These are phyloP conservation scores for Wakefieldia striispora DNA, from an alignment of 768 basidiomycete genomes.

Conservation along the genomic window DNA sequence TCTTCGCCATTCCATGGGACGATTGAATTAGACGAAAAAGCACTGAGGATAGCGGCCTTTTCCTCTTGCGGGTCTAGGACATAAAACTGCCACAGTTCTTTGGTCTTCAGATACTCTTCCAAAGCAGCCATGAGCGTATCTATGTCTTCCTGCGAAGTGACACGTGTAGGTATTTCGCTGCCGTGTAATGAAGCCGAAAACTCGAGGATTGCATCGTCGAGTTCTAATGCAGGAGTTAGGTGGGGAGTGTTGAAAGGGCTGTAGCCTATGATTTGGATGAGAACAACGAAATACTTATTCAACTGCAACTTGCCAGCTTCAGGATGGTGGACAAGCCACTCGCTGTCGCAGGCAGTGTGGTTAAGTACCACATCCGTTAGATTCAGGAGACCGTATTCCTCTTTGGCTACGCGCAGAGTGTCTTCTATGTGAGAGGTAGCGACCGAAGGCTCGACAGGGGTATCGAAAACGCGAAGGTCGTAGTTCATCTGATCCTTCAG, in stretches of 20 bases:
- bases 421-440: conserved; percentile 59
- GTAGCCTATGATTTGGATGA: conserved; percentile 54
- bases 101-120: conserved; percentile 52
- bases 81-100: conserved; percentile 93
- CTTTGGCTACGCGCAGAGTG: conserved; percentile 66
- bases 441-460: conserved; percentile 41
- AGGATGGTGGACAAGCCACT: conserved; percentile 90
- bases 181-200: conserved; percentile 67
- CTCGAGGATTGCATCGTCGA: conserved; percentile 82
- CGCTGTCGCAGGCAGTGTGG: conserved; percentile 92
- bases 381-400: conserved; percentile 85
- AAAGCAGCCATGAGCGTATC: conserved; percentile 65
- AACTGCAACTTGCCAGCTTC: conserved; percentile 71
- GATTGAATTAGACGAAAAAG: conserved; percentile 34
- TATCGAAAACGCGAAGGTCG: conserved; percentile 69
- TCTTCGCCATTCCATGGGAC: conserved; percentile 60
- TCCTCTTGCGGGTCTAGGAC: conserved; percentile 75
- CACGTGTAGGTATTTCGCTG: conserved; percentile 67
- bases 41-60: conserved; percentile 46
- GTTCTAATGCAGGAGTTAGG: conserved; percentile 85
- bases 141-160: conserved; percentile 69
- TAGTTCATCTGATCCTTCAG: conserved; percentile 85
- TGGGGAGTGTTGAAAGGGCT: conserved; percentile 91
- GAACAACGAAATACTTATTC: not conserved
- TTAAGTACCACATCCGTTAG: conserved; percentile 96